A percentile compares a stretch with the other conserved stretches of the same genome.
Conservation (phyloP, 2,329 filamentous ascomycete species). For the Diplodia intermedia region DNA sequence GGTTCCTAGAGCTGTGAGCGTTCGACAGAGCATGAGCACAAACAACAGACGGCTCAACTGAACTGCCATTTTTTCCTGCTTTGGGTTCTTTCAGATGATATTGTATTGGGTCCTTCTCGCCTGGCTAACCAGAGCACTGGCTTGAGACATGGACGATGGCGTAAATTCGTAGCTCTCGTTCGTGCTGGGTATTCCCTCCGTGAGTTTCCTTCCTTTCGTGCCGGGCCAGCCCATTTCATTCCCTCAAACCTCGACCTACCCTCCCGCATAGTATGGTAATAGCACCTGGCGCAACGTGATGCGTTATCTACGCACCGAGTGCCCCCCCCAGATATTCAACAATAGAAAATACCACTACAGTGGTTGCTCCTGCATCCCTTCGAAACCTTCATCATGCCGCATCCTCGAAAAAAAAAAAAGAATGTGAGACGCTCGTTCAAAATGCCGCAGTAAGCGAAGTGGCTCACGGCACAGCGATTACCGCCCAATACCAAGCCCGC, state of each 20-base stretch:
- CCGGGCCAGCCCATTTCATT: not conserved
- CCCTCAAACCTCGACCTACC: not conserved
- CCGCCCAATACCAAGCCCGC: constrained; percentile 18
- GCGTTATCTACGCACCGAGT: constrained; percentile 16
- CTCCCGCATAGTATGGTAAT: not conserved
- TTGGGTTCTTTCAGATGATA: not conserved
- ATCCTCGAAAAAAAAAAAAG: not conserved
- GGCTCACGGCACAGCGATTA: not conserved
- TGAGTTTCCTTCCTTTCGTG: not conserved
- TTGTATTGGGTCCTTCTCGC: constrained; percentile 11
- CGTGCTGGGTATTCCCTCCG: constrained; percentile 23
- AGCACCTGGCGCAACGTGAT: constrained; percentile 7
- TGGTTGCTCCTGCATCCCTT: not conserved
- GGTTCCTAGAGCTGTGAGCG: not conserved
- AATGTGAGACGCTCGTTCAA: not conserved
- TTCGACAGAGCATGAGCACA: not conserved
- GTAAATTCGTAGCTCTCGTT: constrained; percentile 9
- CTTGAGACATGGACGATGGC: not conserved
- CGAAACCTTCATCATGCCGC: too few species aligned
- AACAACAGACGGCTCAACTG: not conserved
- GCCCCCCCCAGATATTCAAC: constrained; percentile 16
- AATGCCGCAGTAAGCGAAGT: not conserved
- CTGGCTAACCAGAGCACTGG: constrained; percentile 15
- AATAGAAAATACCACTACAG: not conserved
- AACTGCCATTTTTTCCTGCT: not conserved